Conservation (phyloP, 2,329 filamentous ascomycete genomes). For the Paraphoma sp. region DNA sequence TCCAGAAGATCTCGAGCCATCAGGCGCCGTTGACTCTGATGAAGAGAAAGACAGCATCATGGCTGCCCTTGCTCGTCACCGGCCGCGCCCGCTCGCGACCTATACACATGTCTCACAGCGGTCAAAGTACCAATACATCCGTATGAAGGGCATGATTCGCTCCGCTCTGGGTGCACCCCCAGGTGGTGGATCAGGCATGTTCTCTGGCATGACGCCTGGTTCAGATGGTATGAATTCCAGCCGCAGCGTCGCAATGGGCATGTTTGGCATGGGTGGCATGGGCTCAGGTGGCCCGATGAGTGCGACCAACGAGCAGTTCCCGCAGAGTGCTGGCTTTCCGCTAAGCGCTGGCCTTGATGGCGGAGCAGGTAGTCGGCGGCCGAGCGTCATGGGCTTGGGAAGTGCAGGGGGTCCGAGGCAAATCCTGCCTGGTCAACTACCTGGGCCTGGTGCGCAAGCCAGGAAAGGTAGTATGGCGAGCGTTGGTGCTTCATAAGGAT, state of each 20-base stretch:
- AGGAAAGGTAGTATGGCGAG: conserved; percentile 41
- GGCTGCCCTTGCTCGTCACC: conserved; percentile 74
- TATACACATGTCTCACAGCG: conserved; percentile 61
- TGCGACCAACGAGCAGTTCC: conserved; percentile 39
- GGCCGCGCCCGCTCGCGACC: conserved; percentile 77
- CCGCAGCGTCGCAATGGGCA: conserved; percentile 36
- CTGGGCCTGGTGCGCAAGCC: conserved; percentile 37
- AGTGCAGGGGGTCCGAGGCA: conserved; percentile 38
- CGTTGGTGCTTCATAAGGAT: conserved; percentile 21
- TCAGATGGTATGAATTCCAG: conserved; percentile 29
- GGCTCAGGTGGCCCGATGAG: conserved; percentile 33
- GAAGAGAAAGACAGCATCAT: conserved; percentile 93
- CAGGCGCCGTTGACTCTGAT: conserved; percentile 83
- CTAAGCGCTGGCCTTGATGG: conserved; percentile 42
- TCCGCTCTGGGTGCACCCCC: conserved; percentile 61
- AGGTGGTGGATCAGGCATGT: conserved; percentile 27
- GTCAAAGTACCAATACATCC: conserved; percentile 65
- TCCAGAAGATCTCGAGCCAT: conserved; percentile 79
- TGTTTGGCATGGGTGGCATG: conserved; percentile 23
- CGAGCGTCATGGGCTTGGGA: conserved; percentile 36
- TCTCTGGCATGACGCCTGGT: conserved; percentile 26
- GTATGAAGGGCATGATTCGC: conserved; percentile 69
- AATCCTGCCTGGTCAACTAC: conserved; percentile 47
- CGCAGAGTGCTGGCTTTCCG: conserved; percentile 36
- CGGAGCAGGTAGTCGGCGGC: conserved; percentile 32